Conservation (phyloP, 1,139 yeast genomes). For the Scheffersomyces quercinus region DNA sequence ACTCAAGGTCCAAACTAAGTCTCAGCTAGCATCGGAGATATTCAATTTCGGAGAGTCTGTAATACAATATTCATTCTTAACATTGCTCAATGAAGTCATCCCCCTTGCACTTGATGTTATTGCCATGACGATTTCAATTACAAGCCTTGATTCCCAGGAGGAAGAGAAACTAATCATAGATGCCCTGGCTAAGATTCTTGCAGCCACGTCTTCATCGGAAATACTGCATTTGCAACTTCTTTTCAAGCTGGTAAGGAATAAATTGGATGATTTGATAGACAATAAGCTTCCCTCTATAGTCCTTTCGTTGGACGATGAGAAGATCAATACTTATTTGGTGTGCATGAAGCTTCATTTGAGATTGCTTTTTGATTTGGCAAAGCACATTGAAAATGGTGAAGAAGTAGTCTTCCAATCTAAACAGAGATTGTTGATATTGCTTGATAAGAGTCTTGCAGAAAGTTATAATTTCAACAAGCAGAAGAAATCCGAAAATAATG, state of each 20-base stretch:
- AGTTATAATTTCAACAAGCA: conserved; percentile 13
- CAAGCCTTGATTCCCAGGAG: conserved; percentile 4
- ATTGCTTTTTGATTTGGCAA: conserved; percentile 19
- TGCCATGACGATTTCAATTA: conserved; percentile 17
- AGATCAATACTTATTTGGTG: conserved; percentile 25
- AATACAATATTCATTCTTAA: conserved; percentile 29
- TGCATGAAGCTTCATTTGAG: conserved; percentile 32
- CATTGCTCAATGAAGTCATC: conserved; percentile 32
- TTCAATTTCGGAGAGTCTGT: conserved; percentile 24
- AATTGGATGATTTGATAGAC: conserved; percentile 27
- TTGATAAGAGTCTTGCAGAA: conserved; percentile 19
- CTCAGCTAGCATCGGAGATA: conserved; percentile 23
- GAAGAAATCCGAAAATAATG: conserved; percentile 3
- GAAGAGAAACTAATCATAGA: conserved; percentile 2
- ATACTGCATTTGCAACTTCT: conserved; percentile 2
- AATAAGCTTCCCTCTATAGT: conserved; percentile 23
- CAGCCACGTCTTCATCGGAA: conserved; percentile 1
- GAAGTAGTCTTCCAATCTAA: conserved; percentile 11
- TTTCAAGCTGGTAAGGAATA: conserved; percentile 15
- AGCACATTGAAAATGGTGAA: conserved; percentile 5
- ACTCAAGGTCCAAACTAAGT: conserved; percentile 23
- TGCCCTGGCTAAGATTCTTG: conserved; percentile 1
- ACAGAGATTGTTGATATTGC: conserved; percentile 11
- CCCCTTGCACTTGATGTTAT: conserved; percentile 34
- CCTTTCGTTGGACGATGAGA: conserved; percentile 35